Base-by-base conservation (phyloP, 2,329 filamentous ascomycete species). In the Xylaria arbuscula region DNA sequence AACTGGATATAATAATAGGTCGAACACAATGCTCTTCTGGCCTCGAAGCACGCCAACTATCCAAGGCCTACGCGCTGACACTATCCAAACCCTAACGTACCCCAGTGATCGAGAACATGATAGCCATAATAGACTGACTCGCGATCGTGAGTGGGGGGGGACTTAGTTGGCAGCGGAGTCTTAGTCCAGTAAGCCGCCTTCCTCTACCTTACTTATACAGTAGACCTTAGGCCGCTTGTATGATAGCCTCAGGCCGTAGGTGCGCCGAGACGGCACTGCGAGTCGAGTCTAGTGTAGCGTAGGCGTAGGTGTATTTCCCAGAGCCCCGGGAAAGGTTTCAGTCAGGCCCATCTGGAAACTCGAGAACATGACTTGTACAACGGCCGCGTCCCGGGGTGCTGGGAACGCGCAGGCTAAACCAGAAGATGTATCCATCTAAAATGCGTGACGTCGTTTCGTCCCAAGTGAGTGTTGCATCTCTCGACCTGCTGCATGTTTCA, bases 61-160 rank as follows among this genome's bases (percentile, higher is more conserved):
- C 36, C 8, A 58, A 28, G 22, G 38, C 7, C 11, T 58, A 28
- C 22, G 15, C 15, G 40, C 40, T 15, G 17, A 32, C 48, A 34
- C 24, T 24, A 32, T 19, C 40, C 17, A 34, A 32, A 15, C 17
- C 22, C 22, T n/a, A 24, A 42, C 15, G 48, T 50, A 11, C 24
- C n/a, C 10, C n/a, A 48, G 28, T 40, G 50, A 28, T 51, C 61
- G 38, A 50, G 32, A 38, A 34, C 36, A 56, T 36, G 50, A 42
- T 64, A 24, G 60, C 38, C 32, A 38, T 32, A 17, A 48, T 42
- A 9, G 50, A 56, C 55, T 64, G 61, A 65, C 66, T 65, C 66
- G 57, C 36, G 48, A 38, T n/a, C 15, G 50, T 17, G 22, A 6
- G 28, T 15, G 11, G 13, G 11, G 13, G 11, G 32, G 32, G 50